phyloP scores from a whole-genome alignment of 2,329 filamentous ascomycete species.

The Calonectria honghensis region DNA sequence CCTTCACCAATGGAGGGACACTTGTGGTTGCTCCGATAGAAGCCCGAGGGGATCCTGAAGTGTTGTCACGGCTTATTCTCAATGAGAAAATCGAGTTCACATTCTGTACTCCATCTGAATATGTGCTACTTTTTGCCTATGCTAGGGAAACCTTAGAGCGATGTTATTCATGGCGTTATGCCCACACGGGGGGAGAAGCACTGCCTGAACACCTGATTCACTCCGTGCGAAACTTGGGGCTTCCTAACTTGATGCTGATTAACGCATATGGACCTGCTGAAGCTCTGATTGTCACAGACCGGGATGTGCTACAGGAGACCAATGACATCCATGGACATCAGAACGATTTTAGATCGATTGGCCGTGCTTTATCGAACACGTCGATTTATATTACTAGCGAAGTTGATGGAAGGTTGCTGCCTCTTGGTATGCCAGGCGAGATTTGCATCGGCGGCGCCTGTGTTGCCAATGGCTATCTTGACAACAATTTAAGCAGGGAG shows the following conservation, averaged over 20 bases:
- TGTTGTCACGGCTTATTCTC: background rate
- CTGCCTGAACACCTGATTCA: background rate
- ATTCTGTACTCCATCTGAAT: background rate
- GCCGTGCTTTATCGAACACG: background rate
- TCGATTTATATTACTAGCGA: background rate
- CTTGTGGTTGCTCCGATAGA: background rate
- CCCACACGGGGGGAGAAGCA: background rate
- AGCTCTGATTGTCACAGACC: background rate
- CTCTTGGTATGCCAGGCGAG: background rate
- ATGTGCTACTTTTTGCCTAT: background rate
- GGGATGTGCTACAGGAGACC: background rate
- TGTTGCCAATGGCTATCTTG: background rate
- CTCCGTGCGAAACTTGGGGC: background rate
- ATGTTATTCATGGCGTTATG: background rate
- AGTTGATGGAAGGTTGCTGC: background rate
- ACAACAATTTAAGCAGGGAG: background rate
- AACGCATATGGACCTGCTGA: conserved; percentile 1
- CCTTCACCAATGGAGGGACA: conserved; percentile 1
- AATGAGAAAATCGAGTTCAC: background rate
- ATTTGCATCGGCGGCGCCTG: background rate
- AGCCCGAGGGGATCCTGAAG: background rate
- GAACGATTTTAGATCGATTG: background rate
- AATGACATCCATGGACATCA: background rate
- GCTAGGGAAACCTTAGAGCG: background rate
- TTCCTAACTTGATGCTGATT: background rate